Percentiles rank a stretch among this genome's conserved stretches.
phyloP scores from a whole-genome alignment of 2,329 filamentous ascomycete species.

The Pseudogymnoascus sp. region DNA sequence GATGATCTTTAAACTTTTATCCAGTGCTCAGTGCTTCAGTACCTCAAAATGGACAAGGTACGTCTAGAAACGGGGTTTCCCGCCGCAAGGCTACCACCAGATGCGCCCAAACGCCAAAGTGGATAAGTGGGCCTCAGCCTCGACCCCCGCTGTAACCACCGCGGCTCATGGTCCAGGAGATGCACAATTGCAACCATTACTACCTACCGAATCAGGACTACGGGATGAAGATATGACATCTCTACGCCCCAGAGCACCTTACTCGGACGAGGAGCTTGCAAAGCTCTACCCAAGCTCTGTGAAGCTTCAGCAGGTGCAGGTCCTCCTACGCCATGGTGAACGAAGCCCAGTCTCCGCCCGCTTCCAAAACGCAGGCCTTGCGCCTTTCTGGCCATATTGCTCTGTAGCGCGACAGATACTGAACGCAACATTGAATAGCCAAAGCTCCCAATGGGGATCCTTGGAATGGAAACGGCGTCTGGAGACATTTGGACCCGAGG shows the following conservation, averaged over 20 bases:
- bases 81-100: background rate
- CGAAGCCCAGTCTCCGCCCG: slow-evolving; percentile 81
- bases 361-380: slow-evolving; percentile 70
- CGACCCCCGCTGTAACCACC: background rate
- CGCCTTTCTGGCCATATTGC: slow-evolving; percentile 83
- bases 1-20: slow-evolving; percentile 3
- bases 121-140: background rate
- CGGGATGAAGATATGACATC: slow-evolving; percentile 60
- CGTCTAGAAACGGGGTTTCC: background rate
- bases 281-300: slow-evolving; percentile 73
- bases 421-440: slow-evolving; percentile 48
- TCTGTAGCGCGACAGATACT: slow-evolving; percentile 64
- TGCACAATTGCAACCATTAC: background rate
- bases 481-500: slow-evolving; percentile 69
- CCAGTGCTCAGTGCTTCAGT: background rate
- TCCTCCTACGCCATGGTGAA: slow-evolving; percentile 72
- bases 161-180: background rate
- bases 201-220: background rate
- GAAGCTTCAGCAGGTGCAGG: slow-evolving; percentile 81
- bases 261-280: slow-evolving; percentile 71
- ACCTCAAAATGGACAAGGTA: background rate
- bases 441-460: slow-evolving; percentile 30
- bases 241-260: slow-evolving; percentile 64
- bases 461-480: slow-evolving; percentile 61
- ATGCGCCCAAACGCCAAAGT: background rate